phyloP scores from a whole-genome alignment of 225 moss, liverwort and hornwort genomes.

The Rhytidiadelphus loreus region DNA sequence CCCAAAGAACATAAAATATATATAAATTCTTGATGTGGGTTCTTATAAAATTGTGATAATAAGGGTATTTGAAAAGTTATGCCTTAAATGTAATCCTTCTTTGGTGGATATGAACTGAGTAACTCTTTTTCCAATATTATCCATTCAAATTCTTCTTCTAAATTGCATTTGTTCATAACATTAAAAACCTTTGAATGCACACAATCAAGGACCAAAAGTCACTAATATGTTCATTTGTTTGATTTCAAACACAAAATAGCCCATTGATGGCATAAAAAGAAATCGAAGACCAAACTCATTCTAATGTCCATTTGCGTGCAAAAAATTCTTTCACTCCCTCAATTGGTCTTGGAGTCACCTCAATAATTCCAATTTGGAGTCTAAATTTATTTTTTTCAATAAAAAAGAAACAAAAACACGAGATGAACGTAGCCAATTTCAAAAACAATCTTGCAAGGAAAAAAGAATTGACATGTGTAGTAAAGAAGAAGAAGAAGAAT shows the following conservation, averaged over 20 bases:
- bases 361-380: not conserved
- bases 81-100: not conserved
- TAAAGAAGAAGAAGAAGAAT: not conserved
- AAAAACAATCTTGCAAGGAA: not conserved
- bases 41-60: not conserved
- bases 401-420: accelerated
- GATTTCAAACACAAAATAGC: no score
- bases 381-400: no score
- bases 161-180: not conserved
- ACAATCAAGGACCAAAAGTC: not conserved
- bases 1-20: no score
- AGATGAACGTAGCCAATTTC: not conserved
- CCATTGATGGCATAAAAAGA: no score
- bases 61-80: not conserved
- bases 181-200: not conserved
- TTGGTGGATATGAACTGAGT: no score
- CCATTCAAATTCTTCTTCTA: not conserved
- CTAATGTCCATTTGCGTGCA: not conserved
- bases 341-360: not conserved
- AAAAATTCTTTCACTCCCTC: not conserved
- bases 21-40: accelerated
- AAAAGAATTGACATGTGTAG: not conserved
- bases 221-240: not conserved
- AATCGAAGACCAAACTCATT: no score
- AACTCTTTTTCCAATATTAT: no score